Percentiles rank a stretch among this genome's conserved stretches.
phyloP scores from a whole-genome alignment of 148 eudicot genomes.

The Vaccinium vitisidaea region DNA sequence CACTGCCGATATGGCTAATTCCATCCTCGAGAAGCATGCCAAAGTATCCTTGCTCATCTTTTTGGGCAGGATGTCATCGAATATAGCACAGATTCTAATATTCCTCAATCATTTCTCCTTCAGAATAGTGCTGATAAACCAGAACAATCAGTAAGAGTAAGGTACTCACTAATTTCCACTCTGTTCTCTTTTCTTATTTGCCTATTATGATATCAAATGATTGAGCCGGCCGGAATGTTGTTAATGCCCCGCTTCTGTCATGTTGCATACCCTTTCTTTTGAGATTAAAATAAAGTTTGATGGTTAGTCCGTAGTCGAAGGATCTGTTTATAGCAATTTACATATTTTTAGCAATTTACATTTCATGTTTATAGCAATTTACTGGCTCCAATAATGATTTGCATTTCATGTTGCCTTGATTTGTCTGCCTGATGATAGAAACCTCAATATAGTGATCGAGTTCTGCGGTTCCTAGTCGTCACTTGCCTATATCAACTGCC shows the following conservation, averaged over 20 bases:
- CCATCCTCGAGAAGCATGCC: constrained; percentile 73
- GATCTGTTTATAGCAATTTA: too few relatives aligned
- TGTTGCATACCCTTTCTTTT: background rate
- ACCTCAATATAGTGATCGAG: too few relatives aligned
- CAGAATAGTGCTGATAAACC: constrained; percentile 41
- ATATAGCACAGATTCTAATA: constrained; percentile 42
- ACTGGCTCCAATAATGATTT: too few relatives aligned
- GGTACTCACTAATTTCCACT: constrained; percentile 34
- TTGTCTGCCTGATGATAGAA: too few relatives aligned
- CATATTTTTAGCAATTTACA: too few relatives aligned
- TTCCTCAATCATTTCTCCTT: constrained; percentile 28
- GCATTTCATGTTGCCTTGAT: too few relatives aligned
- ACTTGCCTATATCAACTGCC: too few relatives aligned
- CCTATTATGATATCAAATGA: background rate
- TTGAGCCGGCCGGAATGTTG: background rate
- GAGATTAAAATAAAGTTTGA: background rate
- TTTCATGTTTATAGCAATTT: too few relatives aligned
- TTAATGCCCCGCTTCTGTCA: background rate
- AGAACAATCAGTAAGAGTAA: constrained; percentile 53
- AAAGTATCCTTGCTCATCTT: constrained; percentile 58
- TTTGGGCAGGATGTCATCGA: constrained; percentile 50
- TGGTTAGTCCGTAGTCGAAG: background rate
- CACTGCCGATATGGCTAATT: constrained; percentile 55
- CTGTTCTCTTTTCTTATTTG: constrained; percentile 12
- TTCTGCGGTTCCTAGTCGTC: too few relatives aligned